Evolutionary conservation across 768 basidiomycete species (phyloP).

Genomic region (Leucocoprinus birnbaumii): DNA sequence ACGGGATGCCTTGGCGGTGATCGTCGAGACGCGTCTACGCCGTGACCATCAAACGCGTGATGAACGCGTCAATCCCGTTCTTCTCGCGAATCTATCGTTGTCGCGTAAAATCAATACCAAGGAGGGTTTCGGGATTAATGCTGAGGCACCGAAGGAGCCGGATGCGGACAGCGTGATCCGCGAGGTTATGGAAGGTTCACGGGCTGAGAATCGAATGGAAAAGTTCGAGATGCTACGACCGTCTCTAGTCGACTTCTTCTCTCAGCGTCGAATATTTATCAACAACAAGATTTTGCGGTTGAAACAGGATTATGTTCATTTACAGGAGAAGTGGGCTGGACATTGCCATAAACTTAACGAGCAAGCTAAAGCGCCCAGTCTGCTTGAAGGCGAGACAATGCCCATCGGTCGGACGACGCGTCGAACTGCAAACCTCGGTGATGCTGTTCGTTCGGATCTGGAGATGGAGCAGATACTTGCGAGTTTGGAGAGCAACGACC

Average conservation of each 20-base stretch:
- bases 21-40: slow-evolving; percentile 58
- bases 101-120: slow-evolving; percentile 28
- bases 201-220: slow-evolving; percentile 30
- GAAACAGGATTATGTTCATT: slow-evolving; percentile 59
- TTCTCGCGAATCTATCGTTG: slow-evolving; percentile 55
- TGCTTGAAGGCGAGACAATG: slow-evolving; percentile 35
- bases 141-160: slow-evolving; percentile 23
- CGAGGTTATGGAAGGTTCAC: slow-evolving; percentile 40
- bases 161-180: slow-evolving; percentile 41
- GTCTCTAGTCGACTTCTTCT: slow-evolving; percentile 53
- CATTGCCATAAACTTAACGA: slow-evolving; percentile 73
- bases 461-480: slow-evolving; percentile 98
- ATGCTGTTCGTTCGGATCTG: slow-evolving; percentile 90
- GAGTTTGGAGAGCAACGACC: slow-evolving; percentile 88
- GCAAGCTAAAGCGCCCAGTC: slow-evolving; percentile 37
- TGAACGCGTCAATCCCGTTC: slow-evolving; percentile 61
- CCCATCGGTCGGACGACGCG: slow-evolving; percentile 63
- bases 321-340: slow-evolving; percentile 71
- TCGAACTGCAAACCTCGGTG: slow-evolving; percentile 74
- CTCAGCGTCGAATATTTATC: slow-evolving; percentile 45
- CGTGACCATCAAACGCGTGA: slow-evolving; percentile 59
- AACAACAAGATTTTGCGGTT: slow-evolving; percentile 54
- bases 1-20: slow-evolving; percentile 59
- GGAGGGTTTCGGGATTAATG: too few relatives aligned
- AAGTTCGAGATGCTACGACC: slow-evolving; percentile 39